These are phyloP conservation scores for Phytophthora kernoviae DNA, from an alignment of 352 stramenopile genomes.

Conservation along the genomic window DNA sequence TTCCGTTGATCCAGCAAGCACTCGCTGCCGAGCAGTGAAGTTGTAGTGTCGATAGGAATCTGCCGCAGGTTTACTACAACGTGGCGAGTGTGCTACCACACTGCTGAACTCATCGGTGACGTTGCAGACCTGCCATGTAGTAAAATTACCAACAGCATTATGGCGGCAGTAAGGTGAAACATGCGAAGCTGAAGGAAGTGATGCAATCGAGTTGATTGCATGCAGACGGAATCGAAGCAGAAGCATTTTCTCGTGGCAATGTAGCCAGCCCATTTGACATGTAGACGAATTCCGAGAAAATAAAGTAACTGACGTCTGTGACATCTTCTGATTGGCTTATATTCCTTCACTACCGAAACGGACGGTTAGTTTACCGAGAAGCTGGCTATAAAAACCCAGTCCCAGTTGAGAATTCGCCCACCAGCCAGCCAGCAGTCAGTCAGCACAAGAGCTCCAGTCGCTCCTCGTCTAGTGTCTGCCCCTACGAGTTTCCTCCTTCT, in stretches of 20 bases:
- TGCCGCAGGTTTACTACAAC: not conserved
- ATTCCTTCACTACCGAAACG: not conserved
- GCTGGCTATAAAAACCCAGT: slow-evolving; percentile 2
- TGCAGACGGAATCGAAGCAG: too few relatives aligned
- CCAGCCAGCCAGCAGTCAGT: slow-evolving; percentile 1
- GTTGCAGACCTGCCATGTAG: too few relatives aligned
- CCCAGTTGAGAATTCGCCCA: slow-evolving; percentile 13
- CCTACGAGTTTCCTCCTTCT: not conserved
- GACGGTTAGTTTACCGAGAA: not conserved
- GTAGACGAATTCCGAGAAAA: too few relatives aligned
- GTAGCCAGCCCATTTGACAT: too few relatives aligned
- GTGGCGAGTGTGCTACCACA: too few relatives aligned
- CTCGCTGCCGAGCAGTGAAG: slow-evolving; percentile 30
- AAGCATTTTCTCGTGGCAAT: too few relatives aligned
- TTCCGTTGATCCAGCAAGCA: slow-evolving; percentile 64
- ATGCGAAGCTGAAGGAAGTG: too few relatives aligned
- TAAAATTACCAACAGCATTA: too few relatives aligned
- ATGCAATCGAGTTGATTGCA: too few relatives aligned
- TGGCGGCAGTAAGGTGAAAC: too few relatives aligned
- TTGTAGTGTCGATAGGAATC: too few relatives aligned
- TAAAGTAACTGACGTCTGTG: not conserved
- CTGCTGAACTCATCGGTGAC: too few relatives aligned
- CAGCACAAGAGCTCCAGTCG: not conserved
- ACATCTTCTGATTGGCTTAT: not conserved
- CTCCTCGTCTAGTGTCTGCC: not conserved